These are phyloP conservation scores for Eremomyces bilateralis DNA, from an alignment of 495 filamentous ascomycete genomes.

Conservation along the genomic window DNA sequence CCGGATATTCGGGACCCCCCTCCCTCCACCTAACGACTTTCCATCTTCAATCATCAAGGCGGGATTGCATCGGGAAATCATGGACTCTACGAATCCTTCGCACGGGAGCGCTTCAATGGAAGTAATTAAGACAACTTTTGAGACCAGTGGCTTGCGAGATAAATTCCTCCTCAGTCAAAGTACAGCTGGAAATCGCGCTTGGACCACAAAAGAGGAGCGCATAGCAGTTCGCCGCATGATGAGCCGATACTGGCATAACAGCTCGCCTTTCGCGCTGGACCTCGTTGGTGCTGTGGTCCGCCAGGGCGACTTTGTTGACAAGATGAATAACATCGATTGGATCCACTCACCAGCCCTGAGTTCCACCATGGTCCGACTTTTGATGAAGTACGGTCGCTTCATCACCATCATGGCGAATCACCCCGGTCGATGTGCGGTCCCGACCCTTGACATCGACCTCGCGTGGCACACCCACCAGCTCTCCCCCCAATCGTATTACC, in stretches of 20 bases:
- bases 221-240: constrained; percentile 45
- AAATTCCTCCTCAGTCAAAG: no score
- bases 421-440: constrained; percentile 37
- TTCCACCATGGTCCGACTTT: constrained; percentile 42
- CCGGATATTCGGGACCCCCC: neutral
- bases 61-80: neutral
- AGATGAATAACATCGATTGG: constrained; percentile 66
- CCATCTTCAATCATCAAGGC: neutral
- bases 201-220: neutral
- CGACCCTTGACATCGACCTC: constrained; percentile 73
- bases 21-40: neutral
- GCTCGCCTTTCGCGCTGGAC: constrained; percentile 46
- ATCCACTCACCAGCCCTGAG: constrained; percentile 40
- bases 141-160: neutral
- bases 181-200: no score
- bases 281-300: constrained; percentile 60
- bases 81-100: neutral
- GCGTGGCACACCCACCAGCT: constrained; percentile 54
- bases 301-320: constrained; percentile 58
- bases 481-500: constrained; percentile 32
- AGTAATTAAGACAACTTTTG: neutral
- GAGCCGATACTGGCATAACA: constrained; percentile 61
- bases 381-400: constrained; percentile 51
- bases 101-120: neutral
- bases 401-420: constrained; percentile 38